Conservation (phyloP, 768 basidiomycete species). For the Lanmaoa pseudosensibilis region DNA sequence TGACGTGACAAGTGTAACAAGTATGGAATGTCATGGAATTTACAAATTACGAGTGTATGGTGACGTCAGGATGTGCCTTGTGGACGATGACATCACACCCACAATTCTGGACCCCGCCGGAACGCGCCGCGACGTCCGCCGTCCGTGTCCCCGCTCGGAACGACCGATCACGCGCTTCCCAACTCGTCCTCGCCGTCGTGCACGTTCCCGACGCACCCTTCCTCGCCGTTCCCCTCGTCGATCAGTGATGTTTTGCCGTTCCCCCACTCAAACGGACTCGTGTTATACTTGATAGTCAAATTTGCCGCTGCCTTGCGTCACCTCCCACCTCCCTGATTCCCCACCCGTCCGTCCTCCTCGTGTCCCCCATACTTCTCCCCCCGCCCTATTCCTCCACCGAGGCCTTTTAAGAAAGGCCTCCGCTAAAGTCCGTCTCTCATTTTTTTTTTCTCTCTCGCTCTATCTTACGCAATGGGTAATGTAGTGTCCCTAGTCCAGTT, state of each 20-base stretch:
- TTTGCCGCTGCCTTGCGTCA: constrained; percentile 26
- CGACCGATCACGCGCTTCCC: constrained; percentile 22
- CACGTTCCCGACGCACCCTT: constrained; percentile 20
- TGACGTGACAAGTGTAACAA: neutral
- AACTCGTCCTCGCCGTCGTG: constrained; percentile 16
- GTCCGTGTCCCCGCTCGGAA: constrained; percentile 9
- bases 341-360: constrained; percentile 29
- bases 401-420: constrained; percentile 24
- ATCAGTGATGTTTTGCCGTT: constrained; percentile 12
- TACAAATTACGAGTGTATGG: neutral
- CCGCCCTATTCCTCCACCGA: constrained; percentile 25
- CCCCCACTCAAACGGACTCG: constrained; percentile 11
- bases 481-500: constrained; percentile 35
- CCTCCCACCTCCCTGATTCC: constrained; percentile 17
- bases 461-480: constrained; percentile 28
- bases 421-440: constrained; percentile 24
- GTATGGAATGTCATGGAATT: neutral
- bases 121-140: constrained; percentile 27
- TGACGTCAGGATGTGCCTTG: constrained; percentile 33
- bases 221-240: constrained; percentile 14
- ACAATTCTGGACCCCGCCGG: constrained; percentile 30
- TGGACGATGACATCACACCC: constrained; percentile 31
- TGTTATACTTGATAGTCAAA: constrained; percentile 16
- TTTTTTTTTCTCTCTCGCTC: neutral
- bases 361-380: constrained; percentile 27